Percentiles rank a stretch among this genome's conserved stretches.
Conservation (phyloP, 805 yeast species). For the Saturnispora gosingensis region DNA sequence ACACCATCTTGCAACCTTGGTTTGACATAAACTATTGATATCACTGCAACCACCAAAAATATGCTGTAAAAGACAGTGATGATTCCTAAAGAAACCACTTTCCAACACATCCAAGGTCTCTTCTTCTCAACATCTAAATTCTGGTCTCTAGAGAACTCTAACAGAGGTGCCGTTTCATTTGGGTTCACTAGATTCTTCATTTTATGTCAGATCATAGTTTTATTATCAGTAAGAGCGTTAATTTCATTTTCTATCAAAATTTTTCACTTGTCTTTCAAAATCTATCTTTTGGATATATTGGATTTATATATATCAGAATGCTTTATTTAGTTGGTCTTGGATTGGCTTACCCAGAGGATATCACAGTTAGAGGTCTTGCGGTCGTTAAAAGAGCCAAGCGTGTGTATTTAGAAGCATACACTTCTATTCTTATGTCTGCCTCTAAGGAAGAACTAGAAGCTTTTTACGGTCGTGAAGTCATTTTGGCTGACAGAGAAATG, state of each 20-base stretch:
- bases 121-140: background rate
- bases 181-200: background rate
- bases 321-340: conserved; percentile 88
- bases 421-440: conserved; percentile 93
- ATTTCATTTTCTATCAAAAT: background rate
- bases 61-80: background rate
- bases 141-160: background rate
- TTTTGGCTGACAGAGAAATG: conserved; percentile 87
- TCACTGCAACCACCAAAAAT: background rate
- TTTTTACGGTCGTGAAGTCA: conserved; percentile 77
- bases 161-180: background rate
- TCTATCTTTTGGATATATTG: background rate
- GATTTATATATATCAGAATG: conserved; percentile 39
- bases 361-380: conserved; percentile 90
- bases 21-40: conserved; percentile 10
- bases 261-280: background rate
- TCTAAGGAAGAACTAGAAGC: conserved; percentile 62
- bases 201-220: background rate
- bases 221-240: background rate
- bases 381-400: conserved; percentile 74
- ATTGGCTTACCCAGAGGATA: conserved; percentile 77
- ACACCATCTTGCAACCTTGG: conserved; percentile 26
- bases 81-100: background rate
- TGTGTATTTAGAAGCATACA: conserved; percentile 92
- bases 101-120: background rate